Percentiles rank a stretch among this genome's conserved stretches.
phyloP scores from a whole-genome alignment of 176 grass and related monocot genomes.

The Poa pratensis region DNA sequence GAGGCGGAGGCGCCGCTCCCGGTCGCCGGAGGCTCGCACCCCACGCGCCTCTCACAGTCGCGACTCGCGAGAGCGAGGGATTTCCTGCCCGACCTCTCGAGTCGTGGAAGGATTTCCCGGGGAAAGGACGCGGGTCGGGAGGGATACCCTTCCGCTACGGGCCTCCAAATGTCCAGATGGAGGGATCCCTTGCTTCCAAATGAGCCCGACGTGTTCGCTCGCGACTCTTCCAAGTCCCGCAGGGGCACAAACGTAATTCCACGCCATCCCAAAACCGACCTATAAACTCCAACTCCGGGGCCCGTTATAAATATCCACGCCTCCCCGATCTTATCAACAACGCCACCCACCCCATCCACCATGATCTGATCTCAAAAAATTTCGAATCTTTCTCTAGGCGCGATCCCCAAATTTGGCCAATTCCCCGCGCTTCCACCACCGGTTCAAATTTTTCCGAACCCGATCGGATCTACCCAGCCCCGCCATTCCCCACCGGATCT shows the following conservation, averaged over 20 bases:
- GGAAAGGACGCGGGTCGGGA: too few species aligned
- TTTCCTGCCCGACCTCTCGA: too few species aligned
- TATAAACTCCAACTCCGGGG: background rate
- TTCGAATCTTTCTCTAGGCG: constrained; percentile 17
- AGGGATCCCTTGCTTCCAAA: too few species aligned
- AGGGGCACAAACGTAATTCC: constrained; percentile 27
- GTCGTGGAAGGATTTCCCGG: too few species aligned
- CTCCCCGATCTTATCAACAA: background rate
- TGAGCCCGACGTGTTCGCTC: constrained; percentile 42
- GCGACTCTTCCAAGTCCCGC: background rate
- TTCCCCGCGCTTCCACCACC: background rate
- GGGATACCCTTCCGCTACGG: too few species aligned
- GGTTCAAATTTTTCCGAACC: background rate
- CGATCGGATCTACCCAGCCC: constrained; percentile 24
- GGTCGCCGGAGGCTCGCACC: too few species aligned
- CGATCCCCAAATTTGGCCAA: constrained; percentile 10
- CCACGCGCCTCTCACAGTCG: too few species aligned
- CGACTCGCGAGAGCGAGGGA: too few species aligned
- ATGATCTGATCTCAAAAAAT: constrained; percentile 27
- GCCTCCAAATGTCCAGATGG: too few species aligned
- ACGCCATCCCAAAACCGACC: background rate
- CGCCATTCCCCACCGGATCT: background rate
- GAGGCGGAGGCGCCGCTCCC: too few species aligned
- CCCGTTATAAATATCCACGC: constrained; percentile 21
- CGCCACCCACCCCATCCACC: background rate